A percentile compares a stretch with the other conserved stretches of the same genome.
phyloP scores from a whole-genome alignment of 2,329 filamentous ascomycete species.

The Sporothrix protearum region DNA sequence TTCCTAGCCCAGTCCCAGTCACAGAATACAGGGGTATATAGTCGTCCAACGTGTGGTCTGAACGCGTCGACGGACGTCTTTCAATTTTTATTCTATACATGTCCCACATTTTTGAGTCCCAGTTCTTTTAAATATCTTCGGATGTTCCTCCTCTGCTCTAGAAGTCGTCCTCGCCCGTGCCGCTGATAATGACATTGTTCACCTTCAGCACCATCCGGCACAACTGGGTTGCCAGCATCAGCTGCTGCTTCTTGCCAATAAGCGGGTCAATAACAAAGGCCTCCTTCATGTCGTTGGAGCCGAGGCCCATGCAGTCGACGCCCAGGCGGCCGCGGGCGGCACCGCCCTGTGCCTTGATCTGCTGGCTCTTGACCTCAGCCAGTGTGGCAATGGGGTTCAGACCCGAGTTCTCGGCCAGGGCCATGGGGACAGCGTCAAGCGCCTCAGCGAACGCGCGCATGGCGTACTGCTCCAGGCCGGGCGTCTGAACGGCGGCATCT shows the following conservation, averaged over 20 bases:
- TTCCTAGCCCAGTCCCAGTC: constrained; percentile 5
- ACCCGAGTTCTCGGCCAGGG: constrained; percentile 94
- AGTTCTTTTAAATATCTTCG: not conserved
- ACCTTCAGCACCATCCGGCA: constrained; percentile 98
- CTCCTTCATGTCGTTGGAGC: constrained; percentile 95
- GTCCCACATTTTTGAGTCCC: not conserved
- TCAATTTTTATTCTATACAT: constrained; percentile 17
- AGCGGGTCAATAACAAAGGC: constrained; percentile 97
- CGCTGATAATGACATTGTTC: constrained; percentile 93
- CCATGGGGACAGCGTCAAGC: constrained; percentile 89
- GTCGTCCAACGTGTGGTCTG: not conserved
- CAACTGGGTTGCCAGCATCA: constrained; percentile 92
- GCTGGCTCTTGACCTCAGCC: constrained; percentile 91
- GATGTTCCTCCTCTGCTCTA: constrained; percentile 41
- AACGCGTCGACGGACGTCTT: not conserved
- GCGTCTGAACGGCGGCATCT: constrained; percentile 89
- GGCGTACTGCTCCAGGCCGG: constrained; percentile 96
- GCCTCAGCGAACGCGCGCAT: constrained; percentile 98
- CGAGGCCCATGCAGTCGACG: constrained; percentile 96
- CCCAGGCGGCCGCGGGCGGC: constrained; percentile 64
- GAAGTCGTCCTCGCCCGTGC: constrained; percentile 82
- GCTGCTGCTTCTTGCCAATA: constrained; percentile 96
- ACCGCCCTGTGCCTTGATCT: constrained; percentile 66
- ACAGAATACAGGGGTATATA: constrained; percentile 17
- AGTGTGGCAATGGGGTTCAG: constrained; percentile 94